phyloP scores from a whole-genome alignment of 1,284 basidiomycete genomes.

The Jaminaea rosea region DNA sequence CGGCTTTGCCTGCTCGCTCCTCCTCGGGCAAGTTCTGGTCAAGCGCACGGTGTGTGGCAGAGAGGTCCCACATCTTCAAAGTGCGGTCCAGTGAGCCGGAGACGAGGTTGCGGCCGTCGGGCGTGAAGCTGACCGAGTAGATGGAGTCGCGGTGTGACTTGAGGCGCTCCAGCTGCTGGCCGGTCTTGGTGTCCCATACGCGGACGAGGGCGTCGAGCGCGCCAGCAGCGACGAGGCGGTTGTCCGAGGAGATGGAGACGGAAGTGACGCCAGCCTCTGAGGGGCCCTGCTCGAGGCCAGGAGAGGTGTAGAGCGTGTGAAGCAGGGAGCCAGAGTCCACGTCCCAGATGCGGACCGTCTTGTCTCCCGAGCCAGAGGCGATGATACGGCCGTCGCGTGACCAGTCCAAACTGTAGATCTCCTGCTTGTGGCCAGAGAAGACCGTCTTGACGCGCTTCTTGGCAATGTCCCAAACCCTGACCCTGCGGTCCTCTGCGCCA shows the following conservation, averaged over 20 bases:
- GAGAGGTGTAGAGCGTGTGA: slow-evolving; percentile 43
- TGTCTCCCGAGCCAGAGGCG: slow-evolving; percentile 80
- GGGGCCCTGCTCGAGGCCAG: slow-evolving; percentile 51
- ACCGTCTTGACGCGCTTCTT: slow-evolving; percentile 56
- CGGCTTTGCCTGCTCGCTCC: slow-evolving; percentile 47
- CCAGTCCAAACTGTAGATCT: slow-evolving; percentile 80
- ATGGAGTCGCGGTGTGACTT: slow-evolving; percentile 74
- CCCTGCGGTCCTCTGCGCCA: slow-evolving; percentile 44
- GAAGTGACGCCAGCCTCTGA: slow-evolving; percentile 65
- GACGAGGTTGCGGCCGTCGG: slow-evolving; percentile 67
- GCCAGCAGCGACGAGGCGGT: slow-evolving; percentile 70
- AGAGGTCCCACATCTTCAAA: slow-evolving; percentile 76
- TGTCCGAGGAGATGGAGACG: slow-evolving; percentile 72
- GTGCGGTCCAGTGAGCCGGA: slow-evolving; percentile 79
- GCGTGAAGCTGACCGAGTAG: slow-evolving; percentile 75
- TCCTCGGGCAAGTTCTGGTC: slow-evolving; percentile 16
- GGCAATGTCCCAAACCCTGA: slow-evolving; percentile 64
- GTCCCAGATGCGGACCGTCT: slow-evolving; percentile 82
- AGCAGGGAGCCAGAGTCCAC: slow-evolving; percentile 55
- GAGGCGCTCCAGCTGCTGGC: slow-evolving; percentile 64
- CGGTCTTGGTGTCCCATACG: slow-evolving; percentile 72
- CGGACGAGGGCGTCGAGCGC: slow-evolving; percentile 73
- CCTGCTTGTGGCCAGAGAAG: slow-evolving; percentile 76
- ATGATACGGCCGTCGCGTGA: slow-evolving; percentile 69
- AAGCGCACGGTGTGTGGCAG: slow-evolving; percentile 49